A percentile compares a stretch with the other conserved stretches of the same genome.
Evolutionary conservation across 2,329 filamentous ascomycete genomes (phyloP).

Genomic region (Pseudogymnoascus sp.): DNA sequence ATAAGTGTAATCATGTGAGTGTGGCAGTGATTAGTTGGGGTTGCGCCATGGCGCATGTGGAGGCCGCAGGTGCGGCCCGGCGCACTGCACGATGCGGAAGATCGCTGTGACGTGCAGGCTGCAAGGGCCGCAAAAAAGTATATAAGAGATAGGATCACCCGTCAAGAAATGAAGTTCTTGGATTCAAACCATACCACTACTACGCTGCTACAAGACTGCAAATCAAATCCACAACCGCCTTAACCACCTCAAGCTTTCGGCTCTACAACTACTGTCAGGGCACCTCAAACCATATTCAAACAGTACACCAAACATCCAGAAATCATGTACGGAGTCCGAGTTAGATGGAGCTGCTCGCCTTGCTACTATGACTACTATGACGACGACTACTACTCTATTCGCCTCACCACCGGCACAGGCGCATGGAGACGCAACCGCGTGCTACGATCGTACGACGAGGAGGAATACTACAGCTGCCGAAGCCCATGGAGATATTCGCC

Average conservation of each 20-base stretch:
- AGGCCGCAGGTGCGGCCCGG: background rate
- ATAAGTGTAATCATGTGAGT: background rate
- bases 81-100: slow-evolving; percentile 1
- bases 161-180: background rate
- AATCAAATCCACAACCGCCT: background rate
- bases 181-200: background rate
- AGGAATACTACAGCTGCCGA: background rate
- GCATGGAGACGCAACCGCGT: background rate
- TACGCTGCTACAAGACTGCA: background rate
- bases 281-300: background rate
- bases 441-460: background rate
- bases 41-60: background rate
- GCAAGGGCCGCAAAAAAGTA: background rate
- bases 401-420: background rate
- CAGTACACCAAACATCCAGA: background rate
- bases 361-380: background rate
- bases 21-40: slow-evolving; percentile 1
- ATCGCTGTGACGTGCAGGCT: background rate
- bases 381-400: background rate
- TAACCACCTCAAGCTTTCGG: background rate
- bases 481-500: background rate
- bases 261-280: background rate
- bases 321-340: background rate
- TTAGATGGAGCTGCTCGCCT: background rate
- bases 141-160: background rate